These are phyloP conservation scores for Papiliotrema fonsecae DNA, from an alignment of 1,284 basidiomycete species.

Conservation along the genomic window DNA sequence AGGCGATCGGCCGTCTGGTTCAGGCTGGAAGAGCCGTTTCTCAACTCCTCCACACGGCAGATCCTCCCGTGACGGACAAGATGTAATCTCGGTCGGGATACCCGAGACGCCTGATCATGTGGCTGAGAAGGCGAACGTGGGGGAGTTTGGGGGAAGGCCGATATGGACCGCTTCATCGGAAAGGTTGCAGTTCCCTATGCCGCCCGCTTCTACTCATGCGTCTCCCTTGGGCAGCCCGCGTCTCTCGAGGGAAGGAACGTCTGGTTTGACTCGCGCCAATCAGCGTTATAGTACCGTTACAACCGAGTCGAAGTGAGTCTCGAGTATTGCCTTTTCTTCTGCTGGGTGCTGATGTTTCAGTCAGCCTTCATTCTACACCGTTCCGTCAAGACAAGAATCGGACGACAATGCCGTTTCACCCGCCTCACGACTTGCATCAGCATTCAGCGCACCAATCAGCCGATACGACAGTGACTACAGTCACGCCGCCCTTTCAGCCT, in stretches of 20 bases:
- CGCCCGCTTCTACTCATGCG: not conserved
- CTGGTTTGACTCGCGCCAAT: not conserved
- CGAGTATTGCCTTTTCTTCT: not conserved
- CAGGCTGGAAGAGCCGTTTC: too few relatives aligned
- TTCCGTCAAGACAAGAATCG: not conserved
- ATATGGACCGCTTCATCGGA: not conserved
- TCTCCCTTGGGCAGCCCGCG: not conserved
- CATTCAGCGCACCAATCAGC: not conserved
- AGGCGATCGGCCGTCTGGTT: not conserved
- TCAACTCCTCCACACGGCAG: not conserved
- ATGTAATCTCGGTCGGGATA: not conserved
- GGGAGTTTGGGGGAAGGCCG: conserved; percentile 1
- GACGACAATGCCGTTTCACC: not conserved
- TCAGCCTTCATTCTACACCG: not conserved
- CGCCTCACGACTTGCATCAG: not conserved
- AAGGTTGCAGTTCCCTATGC: conserved; percentile 1
- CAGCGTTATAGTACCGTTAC: not conserved
- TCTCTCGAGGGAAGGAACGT: not conserved
- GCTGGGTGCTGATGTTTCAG: not conserved
- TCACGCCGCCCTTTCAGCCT: conserved; percentile 3
- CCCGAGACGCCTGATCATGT: not conserved
- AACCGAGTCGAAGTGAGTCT: not conserved
- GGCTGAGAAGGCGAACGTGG: not conserved
- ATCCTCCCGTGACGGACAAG: too few relatives aligned
- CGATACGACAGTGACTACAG: not conserved